Percentiles rank a stretch among this genome's conserved stretches.
Conservation (phyloP, 441 rosid genomes). For the Adansonia grandidieri region DNA sequence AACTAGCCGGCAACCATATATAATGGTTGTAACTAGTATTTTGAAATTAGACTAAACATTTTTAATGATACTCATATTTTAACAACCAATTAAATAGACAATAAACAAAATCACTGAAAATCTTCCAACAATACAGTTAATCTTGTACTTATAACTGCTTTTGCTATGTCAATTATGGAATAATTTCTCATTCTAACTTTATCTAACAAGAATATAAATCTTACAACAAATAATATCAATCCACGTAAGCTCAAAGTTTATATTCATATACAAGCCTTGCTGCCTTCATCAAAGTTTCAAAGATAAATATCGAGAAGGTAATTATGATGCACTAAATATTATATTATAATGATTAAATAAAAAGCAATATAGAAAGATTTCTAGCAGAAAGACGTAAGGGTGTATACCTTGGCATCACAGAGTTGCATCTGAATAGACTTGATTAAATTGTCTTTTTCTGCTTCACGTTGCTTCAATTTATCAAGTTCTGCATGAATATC, state of each 20-base stretch:
- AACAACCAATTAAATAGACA: neutral
- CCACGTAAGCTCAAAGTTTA: neutral
- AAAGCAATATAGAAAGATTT: neutral
- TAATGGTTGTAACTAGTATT: neutral
- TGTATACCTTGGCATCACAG: conserved; percentile 76
- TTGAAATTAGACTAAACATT: neutral
- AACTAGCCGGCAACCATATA: neutral
- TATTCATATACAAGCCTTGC: neutral
- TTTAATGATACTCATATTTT: neutral
- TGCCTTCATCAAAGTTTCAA: neutral
- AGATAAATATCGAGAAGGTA: neutral
- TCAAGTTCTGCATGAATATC: conserved; percentile 56
- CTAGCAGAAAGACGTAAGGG: neutral
- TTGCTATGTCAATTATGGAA: neutral
- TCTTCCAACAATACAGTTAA: conserved; percentile 11
- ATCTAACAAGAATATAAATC: neutral
- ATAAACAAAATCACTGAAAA: conserved; percentile 8
- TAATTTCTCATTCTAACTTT: neutral
- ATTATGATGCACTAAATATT: neutral
- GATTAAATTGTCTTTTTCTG: conserved; percentile 68
- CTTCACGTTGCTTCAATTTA: conserved; percentile 55
- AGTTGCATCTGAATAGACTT: conserved; percentile 75
- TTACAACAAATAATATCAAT: neutral
- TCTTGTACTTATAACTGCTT: neutral
- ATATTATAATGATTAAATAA: neutral